Conservation (phyloP, 2,329 filamentous ascomycete species). For the Arthrinium puccinioides region DNA sequence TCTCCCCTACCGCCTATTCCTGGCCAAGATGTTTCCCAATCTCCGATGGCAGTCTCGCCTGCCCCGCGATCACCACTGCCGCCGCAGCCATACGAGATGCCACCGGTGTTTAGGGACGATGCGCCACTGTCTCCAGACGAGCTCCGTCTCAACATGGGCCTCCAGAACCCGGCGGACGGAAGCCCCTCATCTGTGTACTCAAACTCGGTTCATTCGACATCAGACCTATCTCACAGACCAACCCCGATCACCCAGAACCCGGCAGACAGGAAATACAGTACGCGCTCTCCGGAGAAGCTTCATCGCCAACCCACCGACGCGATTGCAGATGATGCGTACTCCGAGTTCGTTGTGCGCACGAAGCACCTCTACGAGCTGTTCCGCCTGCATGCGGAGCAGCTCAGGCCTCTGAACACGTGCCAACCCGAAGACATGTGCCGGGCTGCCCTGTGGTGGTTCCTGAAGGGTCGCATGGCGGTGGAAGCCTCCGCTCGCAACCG, state of each 20-base stretch:
- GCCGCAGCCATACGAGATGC: slow-evolving; percentile 7
- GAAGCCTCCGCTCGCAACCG: slow-evolving; percentile 64
- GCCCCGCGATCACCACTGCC: slow-evolving; percentile 9
- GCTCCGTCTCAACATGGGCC: slow-evolving; percentile 11
- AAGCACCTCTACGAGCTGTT: slow-evolving; percentile 72
- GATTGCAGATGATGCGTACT: slow-evolving; percentile 46
- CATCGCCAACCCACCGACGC: slow-evolving; percentile 31
- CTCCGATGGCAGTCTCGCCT: slow-evolving; percentile 7
- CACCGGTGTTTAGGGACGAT: slow-evolving; percentile 14
- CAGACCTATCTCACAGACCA: slow-evolving; percentile 18
- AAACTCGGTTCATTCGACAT: slow-evolving; percentile 17
- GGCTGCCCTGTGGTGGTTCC: slow-evolving; percentile 81
- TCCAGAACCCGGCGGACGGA: slow-evolving; percentile 7
- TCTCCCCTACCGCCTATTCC: slow-evolving; percentile 11
- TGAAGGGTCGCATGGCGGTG: slow-evolving; percentile 70
- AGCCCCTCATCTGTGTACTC: slow-evolving; percentile 18
- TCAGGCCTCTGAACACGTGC: slow-evolving; percentile 57
- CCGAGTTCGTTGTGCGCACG: slow-evolving; percentile 63
- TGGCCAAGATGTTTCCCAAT: slow-evolving; percentile 4
- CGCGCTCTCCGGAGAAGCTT: slow-evolving; percentile 16
- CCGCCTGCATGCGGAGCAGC: slow-evolving; percentile 66
- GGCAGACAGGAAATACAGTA: slow-evolving; percentile 9
- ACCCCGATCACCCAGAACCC: slow-evolving; percentile 19
- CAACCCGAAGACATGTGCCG: slow-evolving; percentile 62
- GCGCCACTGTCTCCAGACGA: slow-evolving; percentile 16